Base-by-base conservation (phyloP, 305 asterid species). In the Fraxinus greggii region DNA sequence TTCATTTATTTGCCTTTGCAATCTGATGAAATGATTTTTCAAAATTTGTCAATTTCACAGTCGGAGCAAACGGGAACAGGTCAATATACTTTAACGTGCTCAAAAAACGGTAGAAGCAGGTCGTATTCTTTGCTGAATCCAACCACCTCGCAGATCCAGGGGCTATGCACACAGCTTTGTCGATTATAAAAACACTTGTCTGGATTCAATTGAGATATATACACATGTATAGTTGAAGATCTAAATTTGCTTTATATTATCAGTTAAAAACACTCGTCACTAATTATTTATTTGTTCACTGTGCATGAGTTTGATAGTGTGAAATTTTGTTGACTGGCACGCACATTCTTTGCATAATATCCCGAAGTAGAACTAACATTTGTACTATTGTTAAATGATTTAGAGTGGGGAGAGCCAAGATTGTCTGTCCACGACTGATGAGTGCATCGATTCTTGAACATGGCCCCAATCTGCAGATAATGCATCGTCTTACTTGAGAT, bases 141-240 rank as follows among this genome's bases (percentile, higher is more conserved):
- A 9, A 81, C 89, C 1, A 67, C 88, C 6, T 76, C 88, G 65
- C 90, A 89, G 83, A 92, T 95, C 74, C 95, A 89, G 84, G 97
- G 97, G 67, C 89, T 92, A 32, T 95, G 99, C 74, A 72, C 88
- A 19, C 92, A 91, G 92, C 94, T 95, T 33, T 94, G 98, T 86
- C 78, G 90, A 69, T 91, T 92, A 94, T 63, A 17, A 54, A 80
- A 59, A 45, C 19, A 32, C 26, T 1, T 17, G 35, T 78, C 78
- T 42, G 29, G 72, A 75, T 72, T 48, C 79, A 29, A 32, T 81
- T 40, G 51, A 72, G 79, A 29, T 35, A 15, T 80, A 28, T 74
- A 29, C 75, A 28, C 75, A 75, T 36, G 28, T 38, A 75, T 74
- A 59, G 80, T 42, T 80, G 63, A 80, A 63, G 79, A 56, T 33